These are phyloP conservation scores for Pogostemon cablin DNA, from an alignment of 257 asterid species.

Conservation along the genomic window DNA sequence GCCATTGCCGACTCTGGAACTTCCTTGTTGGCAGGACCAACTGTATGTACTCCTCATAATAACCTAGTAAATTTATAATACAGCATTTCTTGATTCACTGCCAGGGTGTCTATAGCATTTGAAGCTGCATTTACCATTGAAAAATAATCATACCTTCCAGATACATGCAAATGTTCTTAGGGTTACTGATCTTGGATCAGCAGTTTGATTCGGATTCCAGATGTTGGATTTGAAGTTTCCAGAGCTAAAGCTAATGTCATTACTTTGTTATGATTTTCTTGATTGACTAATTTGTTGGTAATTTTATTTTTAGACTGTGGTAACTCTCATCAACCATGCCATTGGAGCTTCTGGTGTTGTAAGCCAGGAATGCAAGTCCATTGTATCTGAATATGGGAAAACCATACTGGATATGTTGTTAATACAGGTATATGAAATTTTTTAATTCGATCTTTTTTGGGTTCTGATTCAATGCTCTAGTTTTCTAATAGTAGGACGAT, in stretches of 20 bases:
- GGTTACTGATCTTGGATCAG: too few species aligned
- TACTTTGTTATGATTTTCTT: constrained; percentile 14
- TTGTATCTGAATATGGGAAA: constrained; percentile 67
- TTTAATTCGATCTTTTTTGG: not conserved
- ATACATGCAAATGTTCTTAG: not conserved
- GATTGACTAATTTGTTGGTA: constrained; percentile 17
- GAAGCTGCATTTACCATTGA: constrained; percentile 6
- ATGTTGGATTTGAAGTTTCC: constrained; percentile 17
- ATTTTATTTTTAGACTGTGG: constrained; percentile 51
- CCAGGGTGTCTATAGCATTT: not conserved
- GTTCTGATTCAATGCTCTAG: not conserved
- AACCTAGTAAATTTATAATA: not conserved
- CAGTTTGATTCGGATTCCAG: not conserved
- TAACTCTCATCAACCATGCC: constrained; percentile 79
- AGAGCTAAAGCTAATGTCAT: constrained; percentile 4
- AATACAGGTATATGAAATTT: constrained; percentile 51
- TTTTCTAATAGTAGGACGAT: constrained; percentile 12
- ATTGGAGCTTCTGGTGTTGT: constrained; percentile 90
- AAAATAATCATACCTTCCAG: not conserved
- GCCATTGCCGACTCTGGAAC: constrained; percentile 97
- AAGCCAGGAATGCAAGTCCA: constrained; percentile 85
- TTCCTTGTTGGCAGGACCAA: constrained; percentile 91
- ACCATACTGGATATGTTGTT: constrained; percentile 63
- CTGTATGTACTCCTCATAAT: constrained; percentile 53
- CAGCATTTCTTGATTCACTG: constrained; percentile 1